Percentiles rank a stretch among this genome's conserved stretches.
Evolutionary conservation across 345 rosid species (phyloP).

Genomic region (Eucalyptus melliodora): DNA sequence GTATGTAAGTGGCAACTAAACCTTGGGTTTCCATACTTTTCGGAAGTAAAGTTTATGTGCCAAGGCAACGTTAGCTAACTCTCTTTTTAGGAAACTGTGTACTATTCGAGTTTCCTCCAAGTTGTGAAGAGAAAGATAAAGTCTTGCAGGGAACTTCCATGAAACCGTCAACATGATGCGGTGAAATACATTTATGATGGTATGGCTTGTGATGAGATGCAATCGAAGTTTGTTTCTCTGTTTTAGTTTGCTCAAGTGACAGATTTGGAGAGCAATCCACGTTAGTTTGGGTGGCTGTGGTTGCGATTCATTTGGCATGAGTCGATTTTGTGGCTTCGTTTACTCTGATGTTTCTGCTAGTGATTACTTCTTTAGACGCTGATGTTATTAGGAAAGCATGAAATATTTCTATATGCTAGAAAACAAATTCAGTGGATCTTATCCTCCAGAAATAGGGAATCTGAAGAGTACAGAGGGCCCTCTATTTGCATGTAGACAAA

Average conservation of each 20-base stretch:
- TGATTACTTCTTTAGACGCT: too few relatives aligned
- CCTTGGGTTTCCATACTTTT: background rate
- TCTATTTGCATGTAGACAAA: background rate
- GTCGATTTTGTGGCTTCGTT: too few relatives aligned
- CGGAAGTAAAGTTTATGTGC: background rate
- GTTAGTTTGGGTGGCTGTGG: too few relatives aligned
- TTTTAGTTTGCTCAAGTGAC: too few relatives aligned
- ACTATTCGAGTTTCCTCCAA: background rate
- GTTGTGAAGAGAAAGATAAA: background rate
- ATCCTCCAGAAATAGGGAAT: background rate
- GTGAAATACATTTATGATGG: too few relatives aligned
- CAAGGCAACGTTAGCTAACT: background rate
- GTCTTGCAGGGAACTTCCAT: background rate
- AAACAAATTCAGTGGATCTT: background rate
- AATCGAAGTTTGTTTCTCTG: too few relatives aligned
- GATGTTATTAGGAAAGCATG: too few relatives aligned
- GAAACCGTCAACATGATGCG: too few relatives aligned
- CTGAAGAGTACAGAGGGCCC: background rate
- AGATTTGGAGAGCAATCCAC: too few relatives aligned
- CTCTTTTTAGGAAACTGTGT: background rate
- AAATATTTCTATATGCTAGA: background rate
- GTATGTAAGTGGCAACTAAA: background rate
- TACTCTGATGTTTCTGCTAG: too few relatives aligned
- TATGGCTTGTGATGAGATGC: too few relatives aligned
- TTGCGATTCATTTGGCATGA: too few relatives aligned